Percentiles rank a stretch among this genome's conserved stretches.
phyloP scores from a whole-genome alignment of 2,329 filamentous ascomycete genomes.

The Madurella fahalii region DNA sequence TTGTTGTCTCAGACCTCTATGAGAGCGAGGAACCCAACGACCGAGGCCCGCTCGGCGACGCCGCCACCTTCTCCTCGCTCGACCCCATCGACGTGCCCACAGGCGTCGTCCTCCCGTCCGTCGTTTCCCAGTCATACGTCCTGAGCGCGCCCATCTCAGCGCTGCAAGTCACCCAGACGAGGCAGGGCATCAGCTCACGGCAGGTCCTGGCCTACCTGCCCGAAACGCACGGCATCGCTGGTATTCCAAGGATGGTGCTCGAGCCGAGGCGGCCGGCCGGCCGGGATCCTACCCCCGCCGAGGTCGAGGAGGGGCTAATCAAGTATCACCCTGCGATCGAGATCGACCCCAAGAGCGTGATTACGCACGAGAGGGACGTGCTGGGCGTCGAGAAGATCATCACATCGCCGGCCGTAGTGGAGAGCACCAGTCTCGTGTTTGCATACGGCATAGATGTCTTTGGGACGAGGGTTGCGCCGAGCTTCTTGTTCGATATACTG shows the following conservation, averaged over 20 bases:
- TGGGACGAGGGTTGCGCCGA: constrained; percentile 80
- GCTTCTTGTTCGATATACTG: constrained; percentile 84
- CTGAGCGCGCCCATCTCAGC: constrained; percentile 74
- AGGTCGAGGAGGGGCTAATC: constrained; percentile 78
- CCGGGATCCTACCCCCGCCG: constrained; percentile 73
- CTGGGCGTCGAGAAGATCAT: constrained; percentile 70
- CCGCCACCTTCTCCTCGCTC: constrained; percentile 73
- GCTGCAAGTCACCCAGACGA: constrained; percentile 80
- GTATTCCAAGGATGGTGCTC: constrained; percentile 72
- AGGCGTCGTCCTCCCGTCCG: constrained; percentile 62
- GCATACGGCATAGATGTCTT: constrained; percentile 88
- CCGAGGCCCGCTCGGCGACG: constrained; percentile 69
- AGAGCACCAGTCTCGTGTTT: constrained; percentile 88
- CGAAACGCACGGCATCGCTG: constrained; percentile 67
- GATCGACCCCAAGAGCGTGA: constrained; percentile 73
- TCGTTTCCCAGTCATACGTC: constrained; percentile 75
- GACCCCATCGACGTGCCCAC: constrained; percentile 56
- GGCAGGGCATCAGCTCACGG: constrained; percentile 84
- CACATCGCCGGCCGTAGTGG: constrained; percentile 72
- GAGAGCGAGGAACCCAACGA: constrained; percentile 82
- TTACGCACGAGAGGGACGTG: constrained; percentile 81
- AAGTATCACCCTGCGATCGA: constrained; percentile 74
- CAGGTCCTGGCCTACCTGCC: constrained; percentile 77
- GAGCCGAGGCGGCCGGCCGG: constrained; percentile 84
- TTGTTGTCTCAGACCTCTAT: constrained; percentile 83